phyloP scores from a whole-genome alignment of 805 yeast species.

The Lipomyces yamadae region DNA sequence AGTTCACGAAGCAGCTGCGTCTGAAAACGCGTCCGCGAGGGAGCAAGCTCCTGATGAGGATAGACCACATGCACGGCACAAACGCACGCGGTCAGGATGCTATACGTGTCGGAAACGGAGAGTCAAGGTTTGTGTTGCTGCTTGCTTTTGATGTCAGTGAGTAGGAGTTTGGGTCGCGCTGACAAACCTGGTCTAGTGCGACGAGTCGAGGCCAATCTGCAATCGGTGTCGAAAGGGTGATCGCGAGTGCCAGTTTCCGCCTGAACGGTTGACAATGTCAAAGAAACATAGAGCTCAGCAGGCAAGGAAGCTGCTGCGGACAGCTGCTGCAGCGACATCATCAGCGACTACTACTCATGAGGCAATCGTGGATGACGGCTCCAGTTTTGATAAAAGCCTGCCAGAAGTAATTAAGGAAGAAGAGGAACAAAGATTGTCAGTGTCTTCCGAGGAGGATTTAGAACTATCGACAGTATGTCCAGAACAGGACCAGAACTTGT shows the following conservation, averaged over 20 bases:
- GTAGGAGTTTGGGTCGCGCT: neutral
- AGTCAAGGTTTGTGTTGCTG: conserved; percentile 26
- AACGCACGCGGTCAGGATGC: conserved; percentile 35
- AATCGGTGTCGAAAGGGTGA: conserved; percentile 31
- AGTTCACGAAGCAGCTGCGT: neutral
- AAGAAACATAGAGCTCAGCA: conserved; percentile 28
- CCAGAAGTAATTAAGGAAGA: neutral
- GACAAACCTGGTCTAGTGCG: conserved; percentile 25
- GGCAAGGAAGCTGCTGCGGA: conserved; percentile 17
- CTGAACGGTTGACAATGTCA: conserved; percentile 23
- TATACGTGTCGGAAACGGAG: conserved; percentile 35
- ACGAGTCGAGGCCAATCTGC: conserved; percentile 32
- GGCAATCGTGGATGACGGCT: neutral
- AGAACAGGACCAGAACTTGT: neutral
- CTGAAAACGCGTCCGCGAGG: neutral
- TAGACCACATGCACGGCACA: conserved; percentile 14
- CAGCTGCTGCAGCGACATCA: conserved; percentile 24
- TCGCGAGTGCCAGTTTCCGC: conserved; percentile 33
- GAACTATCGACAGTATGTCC: neutral
- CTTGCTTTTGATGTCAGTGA: neutral
- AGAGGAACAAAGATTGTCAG: neutral
- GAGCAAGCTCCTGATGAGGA: neutral
- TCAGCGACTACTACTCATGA: neutral
- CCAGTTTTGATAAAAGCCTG: neutral
- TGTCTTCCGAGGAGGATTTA: neutral